Conservation (phyloP, 352 stramenopile species). For the Halophytophthora batemanensis region DNA sequence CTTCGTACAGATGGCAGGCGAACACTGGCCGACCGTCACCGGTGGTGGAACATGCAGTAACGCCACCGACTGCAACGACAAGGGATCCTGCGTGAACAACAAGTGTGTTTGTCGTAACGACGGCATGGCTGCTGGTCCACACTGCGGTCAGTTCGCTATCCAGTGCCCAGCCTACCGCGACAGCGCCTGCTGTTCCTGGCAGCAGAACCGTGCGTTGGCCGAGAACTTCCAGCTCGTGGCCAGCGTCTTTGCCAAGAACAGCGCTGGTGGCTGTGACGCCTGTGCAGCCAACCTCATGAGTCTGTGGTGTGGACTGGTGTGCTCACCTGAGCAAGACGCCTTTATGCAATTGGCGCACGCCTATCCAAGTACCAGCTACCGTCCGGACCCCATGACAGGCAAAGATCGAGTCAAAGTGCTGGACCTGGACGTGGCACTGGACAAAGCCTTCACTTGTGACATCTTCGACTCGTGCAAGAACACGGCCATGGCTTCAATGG, state of each 20-base stretch:
- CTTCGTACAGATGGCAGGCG: slow-evolving; percentile 24
- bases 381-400: slow-evolving; percentile 70
- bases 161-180: slow-evolving; percentile 85
- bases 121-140: slow-evolving; percentile 65
- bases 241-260: slow-evolving; percentile 66
- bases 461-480: slow-evolving; percentile 87
- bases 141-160: slow-evolving; percentile 69
- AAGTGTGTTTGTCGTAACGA: slow-evolving; percentile 56
- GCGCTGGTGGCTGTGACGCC: slow-evolving; percentile 68
- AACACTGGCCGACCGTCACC: slow-evolving; percentile 47
- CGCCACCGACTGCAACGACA: slow-evolving; percentile 53
- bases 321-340: slow-evolving; percentile 65
- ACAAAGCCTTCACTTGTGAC: slow-evolving; percentile 65
- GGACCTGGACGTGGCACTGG: slow-evolving; percentile 72
- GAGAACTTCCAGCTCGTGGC: slow-evolving; percentile 83
- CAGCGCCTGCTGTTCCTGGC: slow-evolving; percentile 83
- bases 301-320: slow-evolving; percentile 85
- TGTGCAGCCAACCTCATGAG: slow-evolving; percentile 85
- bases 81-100: slow-evolving; percentile 45
- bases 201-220: slow-evolving; percentile 87
- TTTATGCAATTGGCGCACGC: slow-evolving; percentile 70
- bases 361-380: slow-evolving; percentile 69
- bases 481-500: slow-evolving; percentile 73
- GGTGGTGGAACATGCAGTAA: slow-evolving; percentile 55
- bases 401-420: slow-evolving; percentile 76